Evolutionary conservation across 2,329 filamentous ascomycete species (phyloP), one percentile per base, ranked within the genome.

Genomic region (Apiospora phragmitis): DNA sequence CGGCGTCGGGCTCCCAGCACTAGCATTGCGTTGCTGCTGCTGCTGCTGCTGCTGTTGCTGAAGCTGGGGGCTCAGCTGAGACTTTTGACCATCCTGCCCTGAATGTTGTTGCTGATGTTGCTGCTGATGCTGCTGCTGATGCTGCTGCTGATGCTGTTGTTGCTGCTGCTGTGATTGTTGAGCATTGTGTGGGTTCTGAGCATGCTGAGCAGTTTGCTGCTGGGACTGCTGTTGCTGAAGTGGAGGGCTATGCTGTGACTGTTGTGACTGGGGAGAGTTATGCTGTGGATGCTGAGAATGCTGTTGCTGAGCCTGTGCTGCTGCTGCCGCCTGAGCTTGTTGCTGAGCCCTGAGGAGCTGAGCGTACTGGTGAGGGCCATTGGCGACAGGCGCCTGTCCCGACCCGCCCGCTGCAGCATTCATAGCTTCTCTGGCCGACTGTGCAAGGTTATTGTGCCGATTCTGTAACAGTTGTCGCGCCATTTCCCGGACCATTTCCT

Each of bases 341-440:
- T 89, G 88, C 74, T 90, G 88, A 49, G 88, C 87, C 62, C 88
- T 81, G 11, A 90, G 83, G 43, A 90, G 80, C 70, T 88, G 87
- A 1, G 88, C 88, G 75, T 90, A 90, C 72, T 90, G 88, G 51
- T 90, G 87, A 38, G 88, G 88, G 70, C 85, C 83, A 68, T 85
- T 87, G 21, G 85, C 81, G 69, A 87, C 83, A 2, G 83, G 83
- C 18, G 85, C 80, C 72, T 87, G 85, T 9, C 82, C 82, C 5
- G 82, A 81, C 18, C 80, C 84, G 12, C 87, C 87, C 2, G 87
- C 86, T 2, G 87, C 87, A 38, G 86, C 85, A 73, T 85, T 87
- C 85, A 89, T 88, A 1, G 87, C 87, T 11, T 62, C 55, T 18
- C 55, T 62, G 38, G 65, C 65, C 32, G 83, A 84, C 72, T 88